Percentiles rank a stretch among this genome's conserved stretches.
Conservation (phyloP, 768 basidiomycete species). For the Tubosaeta brunneosetosa region DNA sequence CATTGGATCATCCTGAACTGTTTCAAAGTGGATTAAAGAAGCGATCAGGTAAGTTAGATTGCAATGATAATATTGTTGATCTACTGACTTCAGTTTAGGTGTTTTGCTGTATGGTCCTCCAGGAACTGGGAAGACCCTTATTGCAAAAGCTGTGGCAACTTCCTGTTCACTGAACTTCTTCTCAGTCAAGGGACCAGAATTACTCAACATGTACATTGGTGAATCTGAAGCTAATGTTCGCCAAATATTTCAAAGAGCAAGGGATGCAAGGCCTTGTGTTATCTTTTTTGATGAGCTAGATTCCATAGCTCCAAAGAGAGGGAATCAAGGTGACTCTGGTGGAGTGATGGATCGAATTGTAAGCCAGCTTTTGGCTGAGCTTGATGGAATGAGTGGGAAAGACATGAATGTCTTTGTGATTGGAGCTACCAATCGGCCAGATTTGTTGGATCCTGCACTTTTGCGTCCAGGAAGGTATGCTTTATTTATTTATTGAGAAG, state of each 20-base stretch:
- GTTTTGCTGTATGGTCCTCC: constrained; percentile 93
- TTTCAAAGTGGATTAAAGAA: constrained; percentile 93
- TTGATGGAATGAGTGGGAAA: constrained; percentile 81
- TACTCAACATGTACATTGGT: constrained; percentile 98
- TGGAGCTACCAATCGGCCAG: constrained; percentile 93
- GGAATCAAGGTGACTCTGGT: constrained; percentile 93
- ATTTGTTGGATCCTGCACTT: constrained; percentile 84
- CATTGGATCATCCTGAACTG: constrained; percentile 83
- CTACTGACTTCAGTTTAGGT: constrained; percentile 39
- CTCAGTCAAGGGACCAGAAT: constrained; percentile 94
- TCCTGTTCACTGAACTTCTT: constrained; percentile 94
- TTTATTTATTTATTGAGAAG: neutral
- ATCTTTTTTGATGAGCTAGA: constrained; percentile 98
- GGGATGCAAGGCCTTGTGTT: constrained; percentile 90
- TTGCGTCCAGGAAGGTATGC: constrained; percentile 80
- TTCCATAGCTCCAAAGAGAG: constrained; percentile 90
- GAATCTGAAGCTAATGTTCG: constrained; percentile 98
- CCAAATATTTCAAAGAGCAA: constrained; percentile 82
- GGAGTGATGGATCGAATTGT: constrained; percentile 99
- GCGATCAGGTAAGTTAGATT: constrained; percentile 63
- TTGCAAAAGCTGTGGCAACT: constrained; percentile 95
- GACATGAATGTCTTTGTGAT: constrained; percentile 84
- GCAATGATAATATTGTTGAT: neutral
- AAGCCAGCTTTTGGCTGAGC: constrained; percentile 87
- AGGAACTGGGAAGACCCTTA: constrained; percentile 91